phyloP scores from a whole-genome alignment of 2,329 filamentous ascomycete species.

The Talaromyces rugulosus region DNA sequence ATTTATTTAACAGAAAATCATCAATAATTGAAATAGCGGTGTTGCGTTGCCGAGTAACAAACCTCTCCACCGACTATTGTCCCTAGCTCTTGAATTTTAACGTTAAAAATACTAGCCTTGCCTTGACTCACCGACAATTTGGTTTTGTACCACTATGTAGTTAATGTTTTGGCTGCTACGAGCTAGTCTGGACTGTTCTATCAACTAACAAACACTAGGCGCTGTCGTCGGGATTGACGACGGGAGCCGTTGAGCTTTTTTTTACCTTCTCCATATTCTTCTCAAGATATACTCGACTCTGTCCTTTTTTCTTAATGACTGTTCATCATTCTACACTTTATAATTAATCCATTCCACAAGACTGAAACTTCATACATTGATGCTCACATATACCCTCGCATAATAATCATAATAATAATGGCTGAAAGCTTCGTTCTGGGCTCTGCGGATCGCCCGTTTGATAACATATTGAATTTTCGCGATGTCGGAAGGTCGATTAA shows the following conservation, averaged over 20 bases:
- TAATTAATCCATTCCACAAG: no score
- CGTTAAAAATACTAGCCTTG: background rate
- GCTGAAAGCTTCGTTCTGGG: constrained; percentile 27
- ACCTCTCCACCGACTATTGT: background rate
- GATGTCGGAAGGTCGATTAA: constrained; percentile 70
- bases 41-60: background rate
- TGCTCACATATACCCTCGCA: background rate
- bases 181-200: background rate
- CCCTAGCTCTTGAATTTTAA: background rate
- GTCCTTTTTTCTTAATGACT: background rate
- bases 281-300: background rate
- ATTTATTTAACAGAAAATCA: background rate
- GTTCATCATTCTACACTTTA: no score
- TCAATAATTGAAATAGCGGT: background rate
- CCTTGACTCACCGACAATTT: background rate
- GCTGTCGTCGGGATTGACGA: background rate
- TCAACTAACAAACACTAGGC: no score
- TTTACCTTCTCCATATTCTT: background rate
- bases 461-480: constrained; percentile 69
- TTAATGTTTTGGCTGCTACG: no score
- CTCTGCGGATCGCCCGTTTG: constrained; percentile 39
- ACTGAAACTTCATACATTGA: background rate
- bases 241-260: background rate
- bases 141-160: background rate
- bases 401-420: background rate